Evolutionary conservation across 495 filamentous ascomycete species (phyloP).

Genomic region (Annulohypoxylon maeteangense): DNA sequence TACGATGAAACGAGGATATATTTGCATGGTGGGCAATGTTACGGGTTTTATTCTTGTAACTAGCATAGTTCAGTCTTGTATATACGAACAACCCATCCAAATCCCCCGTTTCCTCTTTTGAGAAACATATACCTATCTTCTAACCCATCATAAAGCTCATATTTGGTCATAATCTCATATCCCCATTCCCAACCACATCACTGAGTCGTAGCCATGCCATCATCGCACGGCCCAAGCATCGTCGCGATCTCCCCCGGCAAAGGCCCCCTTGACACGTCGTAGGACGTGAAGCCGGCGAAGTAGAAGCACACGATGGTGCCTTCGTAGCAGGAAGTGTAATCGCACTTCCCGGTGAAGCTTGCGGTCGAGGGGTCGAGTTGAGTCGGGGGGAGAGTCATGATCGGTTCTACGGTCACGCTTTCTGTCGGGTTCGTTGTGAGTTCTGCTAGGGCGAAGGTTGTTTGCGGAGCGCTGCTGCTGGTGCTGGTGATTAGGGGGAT

Average conservation of each 20-base stretch:
- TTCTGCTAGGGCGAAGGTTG: background rate
- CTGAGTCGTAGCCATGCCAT: background rate
- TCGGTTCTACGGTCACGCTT: background rate
- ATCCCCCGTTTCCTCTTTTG: background rate
- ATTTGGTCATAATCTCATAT: background rate
- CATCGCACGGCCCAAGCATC: conserved; percentile 40
- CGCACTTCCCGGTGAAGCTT: conserved; percentile 33
- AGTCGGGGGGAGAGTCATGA: background rate
- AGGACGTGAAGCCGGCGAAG: conserved; percentile 47
- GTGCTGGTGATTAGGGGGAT: background rate
- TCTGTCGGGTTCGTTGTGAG: background rate
- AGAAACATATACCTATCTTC: background rate
- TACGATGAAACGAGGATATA: background rate
- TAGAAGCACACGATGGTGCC: conserved; percentile 41
- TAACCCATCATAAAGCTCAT: background rate
- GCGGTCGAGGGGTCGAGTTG: background rate
- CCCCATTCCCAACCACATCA: background rate
- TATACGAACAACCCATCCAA: conserved; percentile 13
- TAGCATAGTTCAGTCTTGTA: conserved; percentile 29
- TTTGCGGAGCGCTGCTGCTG: background rate
- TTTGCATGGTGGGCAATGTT: background rate
- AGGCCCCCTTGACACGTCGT: conserved; percentile 43
- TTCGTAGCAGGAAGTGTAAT: conserved; percentile 42
- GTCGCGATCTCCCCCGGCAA: conserved; percentile 45
- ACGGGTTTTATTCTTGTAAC: conserved; percentile 20